These are phyloP conservation scores for Pseudohyphozyma bogoriensis DNA, from an alignment of 768 basidiomycete genomes.

Conservation along the genomic window DNA sequence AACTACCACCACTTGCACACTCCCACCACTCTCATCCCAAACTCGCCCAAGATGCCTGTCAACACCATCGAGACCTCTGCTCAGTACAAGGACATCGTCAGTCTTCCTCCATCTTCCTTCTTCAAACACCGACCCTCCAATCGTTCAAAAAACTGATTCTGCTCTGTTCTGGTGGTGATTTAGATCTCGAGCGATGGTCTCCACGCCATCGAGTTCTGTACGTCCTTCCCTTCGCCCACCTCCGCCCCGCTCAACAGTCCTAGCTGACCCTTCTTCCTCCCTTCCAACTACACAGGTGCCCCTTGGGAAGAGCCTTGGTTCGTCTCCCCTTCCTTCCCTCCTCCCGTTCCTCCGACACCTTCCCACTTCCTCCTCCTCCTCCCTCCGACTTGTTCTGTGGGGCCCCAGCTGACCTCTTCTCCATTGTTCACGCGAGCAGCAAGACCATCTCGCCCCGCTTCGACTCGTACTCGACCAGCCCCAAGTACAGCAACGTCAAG, in stretches of 20 bases:
- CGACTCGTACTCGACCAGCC: slow-evolving; percentile 1
- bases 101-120: background rate
- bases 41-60: slow-evolving; percentile 15
- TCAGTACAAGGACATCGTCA: slow-evolving; percentile 16
- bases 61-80: slow-evolving; percentile 11
- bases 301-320: slow-evolving; percentile 26
- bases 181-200: slow-evolving; percentile 12
- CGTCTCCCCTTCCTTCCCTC: background rate
- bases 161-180: background rate
- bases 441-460: slow-evolving; percentile 24
- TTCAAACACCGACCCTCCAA: background rate
- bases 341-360: background rate
- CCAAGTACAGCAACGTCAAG: slow-evolving; percentile 4
- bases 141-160: background rate
- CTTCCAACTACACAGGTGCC: slow-evolving; percentile 2
- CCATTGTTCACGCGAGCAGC: background rate
- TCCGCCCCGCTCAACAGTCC: background rate
- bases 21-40: background rate
- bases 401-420: no score
- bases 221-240: background rate
- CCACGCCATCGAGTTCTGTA: slow-evolving; percentile 15
- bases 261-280: background rate
- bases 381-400: no score
- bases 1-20: no score
- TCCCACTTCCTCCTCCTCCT: no score